A percentile compares a stretch with the other conserved stretches of the same genome.
These are phyloP conservation scores for Adansonia grandidieri DNA, from an alignment of 441 rosid genomes.

Conservation along the genomic window DNA sequence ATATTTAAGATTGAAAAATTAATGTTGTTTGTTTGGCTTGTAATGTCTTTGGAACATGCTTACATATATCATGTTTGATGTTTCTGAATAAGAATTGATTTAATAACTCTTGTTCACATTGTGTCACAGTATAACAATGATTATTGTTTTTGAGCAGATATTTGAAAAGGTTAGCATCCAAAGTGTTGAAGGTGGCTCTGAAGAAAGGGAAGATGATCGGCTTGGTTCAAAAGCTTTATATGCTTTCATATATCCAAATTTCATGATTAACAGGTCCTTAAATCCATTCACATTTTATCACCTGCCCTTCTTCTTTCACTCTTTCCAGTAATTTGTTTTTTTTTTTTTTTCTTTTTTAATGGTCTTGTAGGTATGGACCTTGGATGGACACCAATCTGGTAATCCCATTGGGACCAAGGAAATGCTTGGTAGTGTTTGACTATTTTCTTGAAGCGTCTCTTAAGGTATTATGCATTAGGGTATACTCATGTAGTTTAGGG, in stretches of 20 bases:
- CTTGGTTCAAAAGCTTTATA: conserved; percentile 81
- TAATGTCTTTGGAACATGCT: not conserved
- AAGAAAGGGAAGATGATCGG: conserved; percentile 45
- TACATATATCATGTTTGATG: not conserved
- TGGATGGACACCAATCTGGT: conserved; percentile 98
- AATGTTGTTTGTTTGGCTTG: not conserved
- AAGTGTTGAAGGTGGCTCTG: conserved; percentile 65
- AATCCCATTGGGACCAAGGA: conserved; percentile 70
- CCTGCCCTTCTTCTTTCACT: not conserved
- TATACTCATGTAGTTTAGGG: not conserved
- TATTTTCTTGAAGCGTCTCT: conserved; percentile 70
- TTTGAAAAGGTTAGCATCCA: conserved; percentile 84
- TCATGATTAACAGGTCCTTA: conserved; percentile 86
- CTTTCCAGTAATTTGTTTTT: not conserved
- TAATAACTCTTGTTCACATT: not conserved
- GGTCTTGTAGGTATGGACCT: conserved; percentile 71
- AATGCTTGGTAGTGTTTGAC: conserved; percentile 82
- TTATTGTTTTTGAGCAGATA: conserved; percentile 42
- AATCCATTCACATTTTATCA: conserved; percentile 8
- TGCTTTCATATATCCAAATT: conserved; percentile 86
- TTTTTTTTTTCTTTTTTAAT: not conserved
- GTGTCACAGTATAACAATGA: conserved; percentile 5
- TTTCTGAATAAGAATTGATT: not conserved
- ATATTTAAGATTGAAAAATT: not conserved
- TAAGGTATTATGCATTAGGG: conserved; percentile 44